Base-by-base conservation (phyloP, 2,329 filamentous ascomycete genomes). In the Botrytis galanthina region DNA sequence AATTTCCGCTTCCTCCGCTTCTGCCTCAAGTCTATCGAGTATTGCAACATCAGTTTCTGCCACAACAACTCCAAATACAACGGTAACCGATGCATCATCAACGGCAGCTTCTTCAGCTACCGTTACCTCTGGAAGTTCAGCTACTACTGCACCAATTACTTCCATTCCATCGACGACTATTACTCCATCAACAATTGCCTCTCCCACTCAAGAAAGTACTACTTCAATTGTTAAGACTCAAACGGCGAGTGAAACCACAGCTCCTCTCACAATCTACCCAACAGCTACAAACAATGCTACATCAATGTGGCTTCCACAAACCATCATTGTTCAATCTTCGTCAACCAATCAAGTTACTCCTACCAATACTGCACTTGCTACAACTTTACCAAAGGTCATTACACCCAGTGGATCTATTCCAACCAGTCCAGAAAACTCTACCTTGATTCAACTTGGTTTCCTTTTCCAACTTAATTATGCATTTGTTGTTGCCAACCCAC, bases 381-480 rank as follows among this genome's bases (percentile, higher is more conserved):
- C 76, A 12, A 73, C 60, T 46, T 71, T 81, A 22, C 78, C 81
- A 14, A 76, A 75, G 70, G 77, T 80, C n/a, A 80, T 81, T 44
- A 74, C 77, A 14, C 77, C 78, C 48, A 77, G 79, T 22, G 77
- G 76, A 71, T 71, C 61, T 1, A 77, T 76, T 62, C 73, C 73
- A n/a, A 73, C 69, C 8, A 67, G 77, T 44, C 80, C 80, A 26
- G 76, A 77, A 89, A 92, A 93, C 77, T 90, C 88, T 0, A 90
- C 89, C 6, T 83, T 93, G 78, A 91, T 97, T 77, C 94, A 97
- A 81, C 87, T 98, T 75, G 96, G 93, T 48, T 98, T 98, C 87
- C 85, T 89, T 70, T 92, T 90, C 80, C 88, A 89, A 1, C 87
- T 97, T 78, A 95, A 97, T 84, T 99, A 96, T 82, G 84, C 88